Percentiles rank a stretch among this genome's conserved stretches.
phyloP scores from a whole-genome alignment of 768 basidiomycete species.

The Xerocomus spinulosus region DNA sequence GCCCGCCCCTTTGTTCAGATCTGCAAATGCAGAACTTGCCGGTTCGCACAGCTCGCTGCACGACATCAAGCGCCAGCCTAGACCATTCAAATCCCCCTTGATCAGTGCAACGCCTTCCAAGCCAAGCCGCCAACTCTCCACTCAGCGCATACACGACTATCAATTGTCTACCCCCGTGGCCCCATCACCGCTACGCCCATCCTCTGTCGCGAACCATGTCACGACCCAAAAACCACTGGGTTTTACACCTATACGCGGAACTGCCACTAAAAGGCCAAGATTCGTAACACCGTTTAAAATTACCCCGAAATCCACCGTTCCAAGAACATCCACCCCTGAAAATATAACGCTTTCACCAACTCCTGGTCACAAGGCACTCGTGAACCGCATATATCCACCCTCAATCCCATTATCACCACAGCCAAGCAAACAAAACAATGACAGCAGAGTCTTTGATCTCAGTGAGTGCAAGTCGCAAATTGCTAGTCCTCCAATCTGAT shows the following conservation, averaged over 20 bases:
- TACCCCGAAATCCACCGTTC: constrained; percentile 43
- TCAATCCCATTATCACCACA: constrained; percentile 7
- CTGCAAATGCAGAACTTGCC: constrained; percentile 21
- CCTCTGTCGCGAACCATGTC: constrained; percentile 13
- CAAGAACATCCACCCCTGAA: constrained; percentile 1
- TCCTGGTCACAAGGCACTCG: neutral
- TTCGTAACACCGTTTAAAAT: constrained; percentile 64
- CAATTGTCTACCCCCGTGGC: constrained; percentile 13
- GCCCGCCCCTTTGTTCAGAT: constrained; percentile 27
- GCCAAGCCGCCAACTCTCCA: constrained; percentile 21
- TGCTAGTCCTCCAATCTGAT: neutral
- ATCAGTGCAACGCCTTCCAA: constrained; percentile 18
- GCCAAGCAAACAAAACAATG: constrained; percentile 6
- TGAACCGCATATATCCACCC: constrained; percentile 24
- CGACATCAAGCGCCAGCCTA: constrained; percentile 19
- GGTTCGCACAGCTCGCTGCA: constrained; percentile 10
- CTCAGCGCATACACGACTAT: constrained; percentile 23
- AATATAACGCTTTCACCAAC: neutral
- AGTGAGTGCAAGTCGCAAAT: constrained; percentile 32
- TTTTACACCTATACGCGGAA: constrained; percentile 23
- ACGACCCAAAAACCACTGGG: constrained; percentile 20
- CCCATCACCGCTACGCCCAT: constrained; percentile 36
- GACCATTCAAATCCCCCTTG: constrained; percentile 47
- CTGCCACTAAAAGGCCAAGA: constrained; percentile 32
- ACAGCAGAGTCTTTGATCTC: constrained; percentile 35